Base-by-base conservation (phyloP, 2,329 filamentous ascomycete species). In the Aureobasidium melanogenum region DNA sequence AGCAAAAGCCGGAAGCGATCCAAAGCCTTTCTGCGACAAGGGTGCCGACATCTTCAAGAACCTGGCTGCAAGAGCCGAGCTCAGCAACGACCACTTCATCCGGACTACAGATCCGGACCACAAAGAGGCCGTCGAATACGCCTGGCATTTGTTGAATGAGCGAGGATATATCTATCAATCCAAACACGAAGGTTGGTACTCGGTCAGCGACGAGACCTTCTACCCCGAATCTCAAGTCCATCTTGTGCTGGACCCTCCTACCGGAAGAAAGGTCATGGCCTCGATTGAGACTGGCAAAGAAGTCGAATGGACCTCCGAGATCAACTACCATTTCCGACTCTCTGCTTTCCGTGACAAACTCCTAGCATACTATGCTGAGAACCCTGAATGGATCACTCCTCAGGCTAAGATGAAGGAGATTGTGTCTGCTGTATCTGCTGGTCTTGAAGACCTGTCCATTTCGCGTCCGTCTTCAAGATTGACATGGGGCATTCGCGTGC, bases 101-200 rank as follows among this genome's bases (percentile, higher is more conserved):
- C 88, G 94, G 61, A 99, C 94, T 5, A 97, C 94, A 10, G 90
- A 96, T 71, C 72, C 79, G 46, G 84, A 88, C 57, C 94, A 99
- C 74, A 85, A 85, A 68, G 85, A 89, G 41, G 90, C 91, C 1
- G 94, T 99, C 44, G 84, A 91, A 69, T 87, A 94, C 72, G 91
- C 96, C 68, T 99, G 94, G 94, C 81, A 84, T 66, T 81, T 91
- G 72, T 79, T 99, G 63, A 82, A 87, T 68, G 85, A 91, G 60
- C 80, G 82, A 50, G 88, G 88, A 9, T 86, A 88, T 63, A 87
- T 97, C 59, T 97, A 97, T 75, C 85, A 88, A 69, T 84, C 85
- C 12, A 90, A 88, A 67, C 94, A 97, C 69, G 85, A 91, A 71
- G 94, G 94, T 1, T 99, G 94, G 94, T 99, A 99, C 73, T 94